Percentiles rank a stretch among this genome's conserved stretches.
Evolutionary conservation across 352 stramenopile genomes (phyloP).

Genomic region (Phytopythium oedochilum): DNA sequence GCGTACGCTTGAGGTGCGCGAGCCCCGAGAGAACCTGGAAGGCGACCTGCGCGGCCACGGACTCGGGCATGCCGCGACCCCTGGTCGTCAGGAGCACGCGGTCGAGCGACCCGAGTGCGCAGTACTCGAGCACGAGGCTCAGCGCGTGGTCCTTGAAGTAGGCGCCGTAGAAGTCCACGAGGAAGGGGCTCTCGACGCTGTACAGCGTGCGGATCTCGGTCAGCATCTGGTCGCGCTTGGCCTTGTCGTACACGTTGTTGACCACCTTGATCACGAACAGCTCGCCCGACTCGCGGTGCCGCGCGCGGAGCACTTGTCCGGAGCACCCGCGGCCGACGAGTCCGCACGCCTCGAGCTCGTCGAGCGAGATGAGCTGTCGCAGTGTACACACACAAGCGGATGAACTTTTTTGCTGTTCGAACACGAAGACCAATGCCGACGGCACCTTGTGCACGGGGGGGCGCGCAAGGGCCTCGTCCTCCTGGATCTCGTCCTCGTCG

Average conservation of each 20-base stretch:
- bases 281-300: slow-evolving; percentile 24
- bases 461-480: slow-evolving; percentile 10
- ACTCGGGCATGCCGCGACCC: slow-evolving; percentile 33
- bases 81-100: slow-evolving; percentile 12
- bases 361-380: slow-evolving; percentile 32
- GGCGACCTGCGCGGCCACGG: slow-evolving; percentile 46
- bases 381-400: neutral
- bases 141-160: slow-evolving; percentile 74
- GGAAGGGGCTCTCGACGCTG: slow-evolving; percentile 54
- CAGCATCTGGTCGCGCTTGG: slow-evolving; percentile 66
- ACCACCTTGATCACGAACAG: slow-evolving; percentile 69
- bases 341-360: slow-evolving; percentile 43
- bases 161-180: slow-evolving; percentile 64
- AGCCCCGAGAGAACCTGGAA: slow-evolving; percentile 62
- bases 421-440: neutral
- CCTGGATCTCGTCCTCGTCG: slow-evolving; percentile 13
- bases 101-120: slow-evolving; percentile 57
- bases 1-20: slow-evolving; percentile 45
- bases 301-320: slow-evolving; percentile 55
- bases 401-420: neutral
- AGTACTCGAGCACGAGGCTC: slow-evolving; percentile 66
- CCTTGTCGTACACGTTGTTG: slow-evolving; percentile 76
- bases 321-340: slow-evolving; percentile 61
- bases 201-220: slow-evolving; percentile 79
- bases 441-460: slow-evolving; percentile 8